Base-by-base conservation (phyloP, 805 yeast genomes). In the Metschnikowia santaceciliae region DNA sequence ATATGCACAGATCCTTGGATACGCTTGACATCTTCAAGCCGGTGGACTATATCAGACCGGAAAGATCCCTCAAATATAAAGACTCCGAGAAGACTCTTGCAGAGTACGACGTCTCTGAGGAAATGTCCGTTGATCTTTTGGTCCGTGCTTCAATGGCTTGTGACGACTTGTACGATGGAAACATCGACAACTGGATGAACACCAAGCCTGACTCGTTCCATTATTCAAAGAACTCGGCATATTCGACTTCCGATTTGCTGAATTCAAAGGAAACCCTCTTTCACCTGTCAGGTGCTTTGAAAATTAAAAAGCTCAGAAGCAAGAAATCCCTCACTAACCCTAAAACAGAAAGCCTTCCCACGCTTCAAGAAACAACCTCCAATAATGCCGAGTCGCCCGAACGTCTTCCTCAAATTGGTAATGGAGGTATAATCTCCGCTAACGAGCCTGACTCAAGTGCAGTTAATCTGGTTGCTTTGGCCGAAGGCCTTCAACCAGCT, bases 111-210 rank as follows among this genome's bases (percentile, higher is more conserved):
- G 46, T 32, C 3, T 15, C 45, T 2, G 52, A 51, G 6, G 52
- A 41, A 23, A 46, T 49, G 3, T 40, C 51, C 3, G 48, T 53
- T 8, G 49, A 45, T 19, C 49, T 53, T 51, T 47, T 53, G 23
- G 45, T 53, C 6, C 52, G 47, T 19, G 56, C 58, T 4, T 53
- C 58, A 10, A 46, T 48, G 50, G 37, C 51, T 4, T 48, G 44
- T 3, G 23, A 34, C 13, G 48, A 49, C 34, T 46, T 49, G 30
- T 54, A 55, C 22, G 58, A 55, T 37, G 46, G 36, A 38, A 15
- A 32, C 22, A 42, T 44, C 19, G 58, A 55, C 19, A 55, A 53
- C 34, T 55, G 58, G 58, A 55, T 55, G 58, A 47, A 44, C 44
- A 35, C 34, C 14, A 42, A 20, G 32, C 20, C 38, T 5, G 46